Evolutionary conservation across 345 rosid genomes (phyloP).

Genomic region (Excoecaria cochinchinensis): DNA sequence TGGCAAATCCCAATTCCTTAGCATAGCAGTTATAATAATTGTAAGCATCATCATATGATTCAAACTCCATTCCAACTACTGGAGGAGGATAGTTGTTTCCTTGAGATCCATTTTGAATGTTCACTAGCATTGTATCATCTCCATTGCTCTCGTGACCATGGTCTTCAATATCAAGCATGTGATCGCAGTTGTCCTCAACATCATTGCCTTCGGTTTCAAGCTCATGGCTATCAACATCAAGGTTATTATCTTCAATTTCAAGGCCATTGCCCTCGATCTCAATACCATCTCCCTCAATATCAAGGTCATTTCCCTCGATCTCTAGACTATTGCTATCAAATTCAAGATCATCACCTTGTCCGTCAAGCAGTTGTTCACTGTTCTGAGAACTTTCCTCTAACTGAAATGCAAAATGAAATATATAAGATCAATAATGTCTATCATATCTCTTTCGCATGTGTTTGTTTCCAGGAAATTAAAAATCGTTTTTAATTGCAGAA

Average conservation of each 20-base stretch:
- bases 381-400: conserved; percentile 26
- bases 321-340: conserved; percentile 16
- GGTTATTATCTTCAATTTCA: conserved; percentile 17
- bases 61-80: conserved; percentile 28
- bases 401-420: conserved; percentile 15
- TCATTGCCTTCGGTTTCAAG: conserved; percentile 24
- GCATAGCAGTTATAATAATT: conserved; percentile 31
- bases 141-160: not conserved
- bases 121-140: not conserved
- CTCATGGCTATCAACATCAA: conserved; percentile 15
- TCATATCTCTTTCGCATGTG: not conserved
- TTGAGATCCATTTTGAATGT: conserved; percentile 4
- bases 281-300: conserved; percentile 9
- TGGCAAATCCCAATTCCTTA: conserved; percentile 28
- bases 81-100: conserved; percentile 20
- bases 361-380: conserved; percentile 25
- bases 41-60: conserved; percentile 30
- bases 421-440: not conserved
- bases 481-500: not conserved
- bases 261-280: conserved; percentile 14
- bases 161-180: conserved; percentile 16
- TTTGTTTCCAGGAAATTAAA: not conserved
- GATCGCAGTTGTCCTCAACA: conserved; percentile 1
- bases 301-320: conserved; percentile 14
- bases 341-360: conserved; percentile 26